Base-by-base conservation (phyloP, 176 grass and related monocot species). In the Puya raimondii region DNA sequence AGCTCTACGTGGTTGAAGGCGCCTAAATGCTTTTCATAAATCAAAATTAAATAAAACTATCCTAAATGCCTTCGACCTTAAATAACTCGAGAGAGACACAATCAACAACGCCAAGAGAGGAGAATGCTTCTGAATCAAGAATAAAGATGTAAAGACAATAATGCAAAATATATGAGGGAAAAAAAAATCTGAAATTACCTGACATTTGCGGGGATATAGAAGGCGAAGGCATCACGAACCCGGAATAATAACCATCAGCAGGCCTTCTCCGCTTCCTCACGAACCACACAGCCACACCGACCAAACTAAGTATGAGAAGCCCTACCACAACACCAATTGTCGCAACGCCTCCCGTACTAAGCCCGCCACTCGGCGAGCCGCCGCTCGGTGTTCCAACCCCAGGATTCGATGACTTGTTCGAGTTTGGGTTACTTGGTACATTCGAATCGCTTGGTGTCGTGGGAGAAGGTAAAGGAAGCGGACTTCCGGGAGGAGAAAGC, bases 181-280 rank as follows among this genome's bases (percentile, higher is more conserved):
- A 0, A 22, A 23, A 1, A 13, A 27, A 25, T 11, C 26, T 23
- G 26, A 42, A 26, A 21, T 27, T 81, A 96, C 85, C 80, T 82
- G 80, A 78, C 47, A 84, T 80, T 33, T 54, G 80, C 18, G 83
- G 79, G 1, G 86, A 87, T 11, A 64, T 76, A 53, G 74, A 58
- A 42, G 85, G 63, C 0, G 76, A 87, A 53, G 92, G 88, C 65
- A 81, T 69, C 51, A 81, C 67, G 64, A 92, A 85, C 11, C 86
- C 85, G 76, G 89, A 56, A 76, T 69, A 77, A 68, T 96, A 92
- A 15, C 74, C 86, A 71, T 75, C 21, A 9, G 9, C 29, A 2
- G 63, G 70, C 16, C 76, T 99, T 57, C 70, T 70, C 6, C 82
- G 77, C 52, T 85, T 92, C 59, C 78, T 89, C 2, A 77, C 53